Evolutionary conservation across 2,329 filamentous ascomycete species (phyloP).

Genomic region (Fusarium cyanostomum): DNA sequence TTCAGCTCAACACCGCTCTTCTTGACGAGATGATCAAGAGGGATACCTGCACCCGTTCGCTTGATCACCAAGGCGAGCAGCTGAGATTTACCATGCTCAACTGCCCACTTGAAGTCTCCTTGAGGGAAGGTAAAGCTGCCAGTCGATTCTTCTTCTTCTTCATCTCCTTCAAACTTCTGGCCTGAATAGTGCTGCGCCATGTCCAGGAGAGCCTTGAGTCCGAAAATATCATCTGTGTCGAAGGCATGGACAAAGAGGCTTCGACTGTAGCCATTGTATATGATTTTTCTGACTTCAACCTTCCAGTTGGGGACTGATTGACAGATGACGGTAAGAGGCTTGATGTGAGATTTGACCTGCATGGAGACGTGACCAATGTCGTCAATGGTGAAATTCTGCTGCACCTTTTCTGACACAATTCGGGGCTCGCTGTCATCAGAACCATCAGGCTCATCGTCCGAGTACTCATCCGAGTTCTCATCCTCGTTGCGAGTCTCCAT

Average conservation of each 20-base stretch:
- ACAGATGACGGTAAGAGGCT: conserved; percentile 63
- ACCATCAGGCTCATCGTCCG: conserved; percentile 45
- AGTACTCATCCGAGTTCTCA: conserved; percentile 52
- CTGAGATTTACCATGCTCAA: conserved; percentile 60
- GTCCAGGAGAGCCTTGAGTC: conserved; percentile 68
- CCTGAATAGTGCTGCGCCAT: conserved; percentile 57
- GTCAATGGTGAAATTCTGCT: conserved; percentile 78
- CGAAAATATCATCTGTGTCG: conserved; percentile 59
- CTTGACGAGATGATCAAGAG: conserved; percentile 72
- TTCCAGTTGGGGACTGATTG: conserved; percentile 50
- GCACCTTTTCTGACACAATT: conserved; percentile 65
- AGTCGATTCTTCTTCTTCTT: conserved; percentile 47
- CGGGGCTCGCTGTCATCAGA: conserved; percentile 51
- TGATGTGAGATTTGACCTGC: conserved; percentile 71
- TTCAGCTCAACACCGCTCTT: conserved; percentile 70
- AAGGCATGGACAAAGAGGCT: conserved; percentile 59
- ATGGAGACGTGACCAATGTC: conserved; percentile 75
- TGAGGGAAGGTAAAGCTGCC: conserved; percentile 53
- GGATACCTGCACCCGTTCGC: conserved; percentile 73
- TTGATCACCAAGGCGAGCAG: conserved; percentile 73
- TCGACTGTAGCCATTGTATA: conserved; percentile 1
- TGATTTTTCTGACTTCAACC: conserved; percentile 43
- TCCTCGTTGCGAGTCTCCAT: conserved; percentile 52
- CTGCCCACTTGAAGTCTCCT: conserved; percentile 54
- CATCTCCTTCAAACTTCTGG: conserved; percentile 48